Base-by-base conservation (phyloP, 768 basidiomycete genomes). In the Auriscalpium microsporum region DNA sequence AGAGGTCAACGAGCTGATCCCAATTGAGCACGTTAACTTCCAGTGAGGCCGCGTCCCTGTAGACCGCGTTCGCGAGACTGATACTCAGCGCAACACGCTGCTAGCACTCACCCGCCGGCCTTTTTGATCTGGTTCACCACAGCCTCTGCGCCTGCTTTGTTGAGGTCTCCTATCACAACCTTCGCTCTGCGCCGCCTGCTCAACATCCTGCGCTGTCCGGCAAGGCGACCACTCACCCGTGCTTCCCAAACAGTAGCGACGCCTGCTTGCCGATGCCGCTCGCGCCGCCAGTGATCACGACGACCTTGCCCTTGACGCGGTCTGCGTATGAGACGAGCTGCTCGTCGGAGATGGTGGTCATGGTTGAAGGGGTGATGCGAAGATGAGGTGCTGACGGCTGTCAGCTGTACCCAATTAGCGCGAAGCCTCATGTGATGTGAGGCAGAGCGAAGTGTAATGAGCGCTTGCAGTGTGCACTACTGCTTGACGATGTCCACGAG, bases 1-100 rank as follows among this genome's bases (percentile, higher is more conserved):
- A 72, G 10, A 72, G 63, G 11, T 62, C 53, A 9, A 71, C 63
- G 42, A 63, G 64, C 21, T 63, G 60, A 10, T 64, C 65, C 65
- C 65, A 66, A 10, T 35, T 56, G 11, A 59, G 54, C 1, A 66
- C 65, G 36, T 66, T 58, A 52, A 64, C 65, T 44, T 54, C 44
- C 35, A 35, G 44, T 7, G 40, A 53, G 13, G 34, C 34, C 3
- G 64, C 65, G 6, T 53, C 55, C 21, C 64, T 65, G 17, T 17
- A 36, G 6, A 4, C 45, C 44, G 17, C 7, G 35, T 17, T 28
- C 35, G 40, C 50, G 35, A 23, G 38, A 35, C 10, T 3, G 14
- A 44, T 21, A 46, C 19, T 16, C 19, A 16, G 4, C 28, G 34
- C 16, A 14, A 51, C 17, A 34, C 36, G 37, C 34, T 1, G 5